Conservation (phyloP, 2,329 filamentous ascomycete species). For the Neonectria punicea region DNA sequence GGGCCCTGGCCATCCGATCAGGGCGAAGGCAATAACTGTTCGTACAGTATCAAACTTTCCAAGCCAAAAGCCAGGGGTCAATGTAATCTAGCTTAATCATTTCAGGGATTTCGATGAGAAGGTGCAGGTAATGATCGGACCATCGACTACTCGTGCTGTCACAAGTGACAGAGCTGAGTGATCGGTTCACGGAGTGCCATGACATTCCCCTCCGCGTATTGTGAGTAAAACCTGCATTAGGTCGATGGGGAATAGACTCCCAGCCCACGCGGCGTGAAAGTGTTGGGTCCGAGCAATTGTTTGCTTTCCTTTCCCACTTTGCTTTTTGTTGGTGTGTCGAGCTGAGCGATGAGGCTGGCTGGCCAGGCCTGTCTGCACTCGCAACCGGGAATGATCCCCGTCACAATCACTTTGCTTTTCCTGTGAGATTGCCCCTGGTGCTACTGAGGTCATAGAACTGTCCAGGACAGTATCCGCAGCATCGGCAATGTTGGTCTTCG, state of each 20-base stretch:
- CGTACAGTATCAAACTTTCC: conserved; percentile 9
- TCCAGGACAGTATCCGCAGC: not conserved
- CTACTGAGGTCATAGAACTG: no score
- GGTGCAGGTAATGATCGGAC: conserved; percentile 11
- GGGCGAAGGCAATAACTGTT: conserved; percentile 12
- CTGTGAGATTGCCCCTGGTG: conserved; percentile 10
- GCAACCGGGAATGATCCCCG: conserved; percentile 5
- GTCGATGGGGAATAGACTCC: not conserved
- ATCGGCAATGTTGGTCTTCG: not conserved
- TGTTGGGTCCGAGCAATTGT: not conserved
- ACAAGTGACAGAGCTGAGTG: conserved; percentile 30
- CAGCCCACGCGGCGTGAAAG: not conserved
- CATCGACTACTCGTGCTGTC: conserved; percentile 17
- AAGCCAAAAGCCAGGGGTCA: conserved; percentile 10
- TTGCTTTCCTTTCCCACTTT: conserved; percentile 18
- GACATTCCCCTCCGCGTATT: conserved; percentile 3
- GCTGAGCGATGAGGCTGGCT: conserved; percentile 16
- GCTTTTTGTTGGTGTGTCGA: conserved; percentile 13
- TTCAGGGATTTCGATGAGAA: conserved; percentile 2
- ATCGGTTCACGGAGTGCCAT: conserved; percentile 20
- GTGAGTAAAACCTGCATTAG: not conserved
- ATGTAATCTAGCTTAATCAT: conserved; percentile 17
- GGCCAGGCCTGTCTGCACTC: conserved; percentile 13
- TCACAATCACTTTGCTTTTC: conserved; percentile 17
- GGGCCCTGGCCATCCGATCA: conserved; percentile 2